Conservation (phyloP, 805 yeast genomes). For the Metschnikowia similis region DNA sequence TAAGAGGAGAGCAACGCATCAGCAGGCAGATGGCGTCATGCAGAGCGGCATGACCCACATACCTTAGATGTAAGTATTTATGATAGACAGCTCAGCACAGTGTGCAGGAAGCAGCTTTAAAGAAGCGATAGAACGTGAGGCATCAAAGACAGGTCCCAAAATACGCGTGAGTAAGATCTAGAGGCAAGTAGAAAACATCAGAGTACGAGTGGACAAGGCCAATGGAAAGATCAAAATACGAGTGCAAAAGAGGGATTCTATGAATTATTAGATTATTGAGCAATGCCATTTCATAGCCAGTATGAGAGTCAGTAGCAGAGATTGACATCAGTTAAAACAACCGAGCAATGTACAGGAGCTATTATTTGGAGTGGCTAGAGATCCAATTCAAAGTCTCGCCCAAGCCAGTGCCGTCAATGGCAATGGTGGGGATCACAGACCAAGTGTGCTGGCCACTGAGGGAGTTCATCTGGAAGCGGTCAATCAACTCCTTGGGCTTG, state of each 20-base stretch:
- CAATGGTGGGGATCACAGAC: conserved; percentile 91
- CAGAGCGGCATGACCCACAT: too few species aligned
- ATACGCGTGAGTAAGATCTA: neutral
- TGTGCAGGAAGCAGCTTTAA: neutral
- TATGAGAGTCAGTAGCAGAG: conserved; percentile 4
- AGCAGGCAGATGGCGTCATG: too few species aligned
- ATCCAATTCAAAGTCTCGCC: conserved; percentile 88
- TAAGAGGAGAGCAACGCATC: too few species aligned
- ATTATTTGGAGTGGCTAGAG: conserved; percentile 50
- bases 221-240: too few species aligned
- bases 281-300: conserved; percentile 7
- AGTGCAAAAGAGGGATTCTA: neutral
- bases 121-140: neutral
- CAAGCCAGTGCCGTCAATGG: conserved; percentile 84
- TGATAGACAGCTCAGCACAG: neutral
- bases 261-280: neutral
- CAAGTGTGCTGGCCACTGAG: conserved; percentile 66
- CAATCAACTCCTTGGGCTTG: conserved; percentile 77
- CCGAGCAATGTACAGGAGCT: neutral
- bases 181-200: too few species aligned
- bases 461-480: conserved; percentile 57
- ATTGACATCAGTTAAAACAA: neutral
- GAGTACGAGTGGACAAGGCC: too few species aligned
- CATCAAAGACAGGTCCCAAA: neutral
- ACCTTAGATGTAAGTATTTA: too few species aligned